Evolutionary conservation across 2,329 filamentous ascomycete genomes (phyloP).

Genomic region (Ploettnerulaceae sp.): DNA sequence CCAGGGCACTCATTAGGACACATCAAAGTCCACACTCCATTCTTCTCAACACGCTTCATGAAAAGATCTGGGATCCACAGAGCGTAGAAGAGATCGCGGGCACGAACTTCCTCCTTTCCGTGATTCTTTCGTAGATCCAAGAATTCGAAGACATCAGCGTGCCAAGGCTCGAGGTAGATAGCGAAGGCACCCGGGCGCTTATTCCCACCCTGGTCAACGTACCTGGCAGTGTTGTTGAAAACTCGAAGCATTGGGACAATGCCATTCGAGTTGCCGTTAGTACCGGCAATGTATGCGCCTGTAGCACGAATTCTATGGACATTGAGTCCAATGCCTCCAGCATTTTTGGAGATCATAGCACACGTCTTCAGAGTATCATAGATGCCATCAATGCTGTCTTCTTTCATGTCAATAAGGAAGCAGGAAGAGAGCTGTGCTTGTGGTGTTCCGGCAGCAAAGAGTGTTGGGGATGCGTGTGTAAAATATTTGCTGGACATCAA

Average conservation of each 20-base stretch:
- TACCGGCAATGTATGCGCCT: constrained; percentile 95
- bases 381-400: constrained; percentile 98
- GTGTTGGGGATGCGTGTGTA: constrained; percentile 93
- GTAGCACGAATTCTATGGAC: constrained; percentile 95
- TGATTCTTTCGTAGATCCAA: constrained; percentile 98
- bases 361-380: constrained; percentile 99
- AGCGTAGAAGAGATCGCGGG: constrained; percentile 94
- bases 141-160: constrained; percentile 95
- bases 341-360: constrained; percentile 99
- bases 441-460: constrained; percentile 97
- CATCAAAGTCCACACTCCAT: constrained; percentile 95
- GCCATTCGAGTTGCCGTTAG: constrained; percentile 96
- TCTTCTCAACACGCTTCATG: constrained; percentile 99
- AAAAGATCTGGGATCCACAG: constrained; percentile 98
- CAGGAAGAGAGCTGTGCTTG: constrained; percentile 93
- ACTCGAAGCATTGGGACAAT: constrained; percentile 97
- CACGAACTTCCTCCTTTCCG: constrained; percentile 95
- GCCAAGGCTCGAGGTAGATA: constrained; percentile 99
- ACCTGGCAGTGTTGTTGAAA: constrained; percentile 98
- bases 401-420: constrained; percentile 99
- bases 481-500: constrained; percentile 99
- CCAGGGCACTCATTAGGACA: constrained; percentile 96
- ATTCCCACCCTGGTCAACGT: constrained; percentile 98
- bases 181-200: constrained; percentile 98
- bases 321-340: constrained; percentile 95